Base-by-base conservation (phyloP, 306 rosid genomes). In the Cucurbita ficifolia region DNA sequence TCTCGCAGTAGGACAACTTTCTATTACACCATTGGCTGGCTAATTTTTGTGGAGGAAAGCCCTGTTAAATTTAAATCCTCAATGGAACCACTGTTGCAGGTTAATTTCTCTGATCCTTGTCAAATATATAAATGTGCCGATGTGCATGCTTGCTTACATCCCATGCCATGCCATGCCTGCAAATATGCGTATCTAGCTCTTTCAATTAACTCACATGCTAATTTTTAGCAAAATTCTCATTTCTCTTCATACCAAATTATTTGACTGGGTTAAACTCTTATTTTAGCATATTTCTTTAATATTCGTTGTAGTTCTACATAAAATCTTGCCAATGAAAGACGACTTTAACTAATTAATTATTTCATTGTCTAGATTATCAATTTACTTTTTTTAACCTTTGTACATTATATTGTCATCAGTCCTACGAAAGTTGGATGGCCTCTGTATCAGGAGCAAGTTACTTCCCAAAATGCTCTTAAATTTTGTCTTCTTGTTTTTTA, bases 51-150 rank as follows among this genome's bases (percentile, higher is more conserved):
- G 98, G 98, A 93, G 76, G 98, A 93, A 73, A 88, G 97, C 81
- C 86, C 90, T 22, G 90, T 86, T 76, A 93, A 90, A 83, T 93
- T 93, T 77, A 93, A 88, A 88, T 88, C 96, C 70, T 93, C 98
- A 40, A 93, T 93, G 97, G 98, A 90, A 78, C 98, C 98, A 59
- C 94, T 93, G 71, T 85, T 86, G 84, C 91, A 93, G 89, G 98
- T 90, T 84, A 45, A 19, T 22, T 59, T 55, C 73, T 72, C 38
- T 70, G 46, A 60, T 78, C 40, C 42, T 73, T 76, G 76, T 48
- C 39, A 6, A 29, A 17, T 46, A 70, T n/a, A 39, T 5, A 51
- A 10, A 70, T 4, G 17, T 70, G 10, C 58, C 0, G 43, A 48
- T 24, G 56, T 69, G 56, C 22, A 69, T 69, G 13, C 40, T 49